phyloP scores from a whole-genome alignment of 2,329 filamentous ascomycete genomes.

The Aspergillus nomiae region DNA sequence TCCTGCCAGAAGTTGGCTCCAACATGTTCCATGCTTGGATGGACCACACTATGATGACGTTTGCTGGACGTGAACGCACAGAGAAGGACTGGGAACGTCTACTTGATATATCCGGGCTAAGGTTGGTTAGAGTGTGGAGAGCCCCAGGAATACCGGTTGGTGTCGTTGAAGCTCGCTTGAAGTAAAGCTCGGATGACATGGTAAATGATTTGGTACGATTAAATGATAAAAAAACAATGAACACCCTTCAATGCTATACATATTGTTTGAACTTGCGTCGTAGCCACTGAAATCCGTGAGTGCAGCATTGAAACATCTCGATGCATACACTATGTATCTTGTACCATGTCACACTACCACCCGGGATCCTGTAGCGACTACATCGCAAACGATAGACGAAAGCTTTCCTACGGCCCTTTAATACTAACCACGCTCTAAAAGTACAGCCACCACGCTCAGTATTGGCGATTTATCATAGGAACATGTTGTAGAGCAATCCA shows the following conservation, averaged over 20 bases:
- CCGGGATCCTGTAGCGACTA: too few relatives aligned
- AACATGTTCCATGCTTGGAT: slow-evolving; percentile 24
- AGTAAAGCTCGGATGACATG: background rate
- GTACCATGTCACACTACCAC: too few relatives aligned
- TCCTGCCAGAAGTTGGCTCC: slow-evolving; percentile 24
- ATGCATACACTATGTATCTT: too few relatives aligned
- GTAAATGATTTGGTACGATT: background rate
- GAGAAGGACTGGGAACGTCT: slow-evolving; percentile 26
- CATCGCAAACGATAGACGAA: too few relatives aligned
- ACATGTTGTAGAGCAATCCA: background rate
- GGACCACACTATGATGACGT: slow-evolving; percentile 29
- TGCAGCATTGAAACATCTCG: too few relatives aligned
- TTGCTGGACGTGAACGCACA: slow-evolving; percentile 30
- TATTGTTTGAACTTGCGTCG: too few relatives aligned
- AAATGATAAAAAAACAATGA: background rate
- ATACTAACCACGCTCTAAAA: too few relatives aligned
- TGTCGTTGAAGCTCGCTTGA: slow-evolving; percentile 27
- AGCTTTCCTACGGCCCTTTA: too few relatives aligned
- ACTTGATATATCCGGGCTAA: slow-evolving; percentile 24
- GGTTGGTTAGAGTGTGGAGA: slow-evolving; percentile 27
- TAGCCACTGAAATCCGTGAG: too few relatives aligned
- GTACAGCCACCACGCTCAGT: too few relatives aligned
- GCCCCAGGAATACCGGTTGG: slow-evolving; percentile 17
- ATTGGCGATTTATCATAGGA: too few relatives aligned
- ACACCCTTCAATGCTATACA: too few relatives aligned